A percentile compares a stretch with the other conserved stretches of the same genome.
These are phyloP conservation scores for Ziziphus jujuba DNA, from an alignment of 306 rosid genomes.

Conservation along the genomic window DNA sequence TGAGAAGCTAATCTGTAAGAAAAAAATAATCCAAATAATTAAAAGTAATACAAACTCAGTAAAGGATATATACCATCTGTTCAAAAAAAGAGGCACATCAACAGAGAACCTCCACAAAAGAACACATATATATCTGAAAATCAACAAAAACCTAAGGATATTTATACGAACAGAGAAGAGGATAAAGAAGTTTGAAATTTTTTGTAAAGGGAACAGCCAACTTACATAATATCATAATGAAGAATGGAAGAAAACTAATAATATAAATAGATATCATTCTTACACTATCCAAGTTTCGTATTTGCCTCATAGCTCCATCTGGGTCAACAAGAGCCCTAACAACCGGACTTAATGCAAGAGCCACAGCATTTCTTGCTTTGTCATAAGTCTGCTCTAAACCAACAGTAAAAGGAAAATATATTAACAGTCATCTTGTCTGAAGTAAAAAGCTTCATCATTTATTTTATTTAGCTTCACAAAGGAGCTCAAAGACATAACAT, in stretches of 20 bases:
- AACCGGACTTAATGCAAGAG: constrained; percentile 97
- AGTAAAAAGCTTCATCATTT: constrained; percentile 11
- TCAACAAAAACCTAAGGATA: background rate
- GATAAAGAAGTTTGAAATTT: constrained; percentile 4
- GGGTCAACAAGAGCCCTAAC: constrained; percentile 95
- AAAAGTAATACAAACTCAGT: constrained; percentile 9
- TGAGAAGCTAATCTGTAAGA: constrained; percentile 86
- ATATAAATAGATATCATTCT: constrained; percentile 34
- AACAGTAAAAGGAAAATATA: constrained; percentile 18
- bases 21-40: background rate
- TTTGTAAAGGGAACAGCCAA: background rate
- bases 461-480: background rate
- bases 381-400: constrained; percentile 71
- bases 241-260: constrained; percentile 14
- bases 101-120: background rate
- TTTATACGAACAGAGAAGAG: background rate
- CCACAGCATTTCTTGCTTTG: constrained; percentile 96
- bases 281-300: constrained; percentile 86
- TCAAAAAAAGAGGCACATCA: too few relatives aligned
- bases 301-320: constrained; percentile 90
- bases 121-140: constrained; percentile 3
- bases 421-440: constrained; percentile 5
- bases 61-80: background rate
- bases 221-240: constrained; percentile 4
- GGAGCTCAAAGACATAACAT: background rate